These are phyloP conservation scores for Paramecium biaurelia DNA, from an alignment of 73 alveolate species.

Conservation along the genomic window DNA sequence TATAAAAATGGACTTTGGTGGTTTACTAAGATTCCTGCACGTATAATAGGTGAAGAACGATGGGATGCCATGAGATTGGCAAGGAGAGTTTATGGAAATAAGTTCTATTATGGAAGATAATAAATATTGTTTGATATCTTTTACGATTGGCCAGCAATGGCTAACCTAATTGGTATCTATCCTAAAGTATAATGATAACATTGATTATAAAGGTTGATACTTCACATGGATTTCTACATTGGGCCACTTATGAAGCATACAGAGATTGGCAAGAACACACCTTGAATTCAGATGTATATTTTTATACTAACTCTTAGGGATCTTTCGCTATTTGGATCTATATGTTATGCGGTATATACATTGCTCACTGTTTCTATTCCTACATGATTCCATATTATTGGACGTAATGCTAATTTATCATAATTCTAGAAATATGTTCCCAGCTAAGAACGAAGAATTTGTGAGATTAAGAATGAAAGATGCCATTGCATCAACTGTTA, in stretches of 20 bases:
- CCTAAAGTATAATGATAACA: not conserved
- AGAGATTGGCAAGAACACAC: slow-evolving; percentile 68
- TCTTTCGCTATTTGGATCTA: slow-evolving; percentile 63
- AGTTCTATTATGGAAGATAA: slow-evolving; percentile 64
- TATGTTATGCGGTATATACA: slow-evolving; percentile 42
- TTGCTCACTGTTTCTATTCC: slow-evolving; percentile 47
- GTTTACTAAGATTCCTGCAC: slow-evolving; percentile 58
- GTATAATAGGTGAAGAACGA: slow-evolving; percentile 62
- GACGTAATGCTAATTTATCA: slow-evolving; percentile 35
- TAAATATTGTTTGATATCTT: slow-evolving; percentile 48
- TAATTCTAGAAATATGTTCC: slow-evolving; percentile 25
- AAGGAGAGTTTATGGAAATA: slow-evolving; percentile 53
- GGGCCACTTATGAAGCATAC: slow-evolving; percentile 54
- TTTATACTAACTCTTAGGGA: slow-evolving; percentile 17
- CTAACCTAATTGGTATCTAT: slow-evolving; percentile 64
- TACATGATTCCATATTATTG: slow-evolving; percentile 62
- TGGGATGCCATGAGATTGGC: slow-evolving; percentile 62
- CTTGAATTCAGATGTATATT: slow-evolving; percentile 52
- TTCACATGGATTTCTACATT: slow-evolving; percentile 61
- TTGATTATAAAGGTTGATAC: not conserved
- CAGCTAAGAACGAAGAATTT: slow-evolving; percentile 60
- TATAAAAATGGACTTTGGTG: slow-evolving; percentile 66
- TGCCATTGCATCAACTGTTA: slow-evolving; percentile 57
- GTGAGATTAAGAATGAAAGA: slow-evolving; percentile 62
- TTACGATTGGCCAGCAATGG: slow-evolving; percentile 58